These are phyloP conservation scores for Amphichorda felina DNA, from an alignment of 2,329 filamentous ascomycete genomes.

Conservation along the genomic window DNA sequence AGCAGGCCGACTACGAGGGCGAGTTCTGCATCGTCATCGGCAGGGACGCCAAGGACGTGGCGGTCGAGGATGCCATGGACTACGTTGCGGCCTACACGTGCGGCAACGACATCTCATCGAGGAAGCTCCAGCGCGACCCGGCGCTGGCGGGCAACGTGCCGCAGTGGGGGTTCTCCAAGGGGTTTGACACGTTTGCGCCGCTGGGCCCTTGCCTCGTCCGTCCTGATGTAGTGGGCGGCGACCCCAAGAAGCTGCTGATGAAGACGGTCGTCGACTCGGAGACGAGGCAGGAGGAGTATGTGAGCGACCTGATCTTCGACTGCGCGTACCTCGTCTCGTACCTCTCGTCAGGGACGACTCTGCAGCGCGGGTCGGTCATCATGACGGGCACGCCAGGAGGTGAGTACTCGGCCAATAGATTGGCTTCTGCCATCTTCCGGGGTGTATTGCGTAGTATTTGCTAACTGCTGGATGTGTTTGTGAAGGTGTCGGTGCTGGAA, in stretches of 20 bases:
- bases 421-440: neutral
- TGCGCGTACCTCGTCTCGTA: constrained; percentile 22
- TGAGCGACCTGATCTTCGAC: constrained; percentile 32
- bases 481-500: constrained; percentile 26
- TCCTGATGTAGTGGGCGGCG: constrained; percentile 23
- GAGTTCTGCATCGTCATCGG: constrained; percentile 36
- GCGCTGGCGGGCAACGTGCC: no score
- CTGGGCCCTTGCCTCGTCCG: constrained; percentile 35
- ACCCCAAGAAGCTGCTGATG: constrained; percentile 28
- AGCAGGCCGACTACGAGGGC: constrained; percentile 35
- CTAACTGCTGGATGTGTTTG: neutral
- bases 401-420: no score
- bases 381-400: constrained; percentile 33
- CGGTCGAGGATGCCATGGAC: constrained; percentile 10
- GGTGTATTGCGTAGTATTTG: constrained; percentile 3
- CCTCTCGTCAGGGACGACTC: constrained; percentile 27
- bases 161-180: constrained; percentile 45
- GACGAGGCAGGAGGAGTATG: constrained; percentile 26
- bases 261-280: constrained; percentile 34
- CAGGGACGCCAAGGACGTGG: constrained; percentile 21
- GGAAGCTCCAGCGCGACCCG: constrained; percentile 39
- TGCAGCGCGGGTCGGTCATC: constrained; percentile 28
- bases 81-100: constrained; percentile 41
- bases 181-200: constrained; percentile 43
- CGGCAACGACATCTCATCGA: constrained; percentile 42